Evolutionary conservation across 495 filamentous ascomycete species (phyloP).

Genomic region (Penicillium goetzii): DNA sequence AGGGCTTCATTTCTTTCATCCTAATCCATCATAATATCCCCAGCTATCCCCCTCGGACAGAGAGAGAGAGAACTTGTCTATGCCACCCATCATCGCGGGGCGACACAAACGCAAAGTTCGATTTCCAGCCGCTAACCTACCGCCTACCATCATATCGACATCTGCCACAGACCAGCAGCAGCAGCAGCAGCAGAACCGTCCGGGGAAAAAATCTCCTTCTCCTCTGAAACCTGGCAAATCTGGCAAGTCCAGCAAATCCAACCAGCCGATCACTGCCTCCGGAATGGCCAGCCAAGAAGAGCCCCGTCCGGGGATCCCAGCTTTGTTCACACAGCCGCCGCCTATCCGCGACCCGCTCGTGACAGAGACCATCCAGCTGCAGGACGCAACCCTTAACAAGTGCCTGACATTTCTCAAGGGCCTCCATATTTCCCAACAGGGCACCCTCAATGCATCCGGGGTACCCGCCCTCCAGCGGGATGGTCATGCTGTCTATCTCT

Average conservation of each 20-base stretch:
- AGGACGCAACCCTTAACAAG: conserved; percentile 66
- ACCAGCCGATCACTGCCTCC: neutral
- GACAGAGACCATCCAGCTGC: conserved; percentile 69
- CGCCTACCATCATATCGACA: conserved; percentile 16
- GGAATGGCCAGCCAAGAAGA: conserved; percentile 19
- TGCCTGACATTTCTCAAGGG: conserved; percentile 71
- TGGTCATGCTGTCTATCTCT: conserved; percentile 76
- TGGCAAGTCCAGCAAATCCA: conserved; percentile 2
- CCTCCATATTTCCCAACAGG: conserved; percentile 41
- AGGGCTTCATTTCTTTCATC: neutral
- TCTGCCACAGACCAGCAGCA: neutral
- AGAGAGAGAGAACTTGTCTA: conserved; percentile 20
- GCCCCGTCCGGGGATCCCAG: conserved; percentile 55
- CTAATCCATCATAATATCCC: neutral
- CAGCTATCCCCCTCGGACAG: neutral
- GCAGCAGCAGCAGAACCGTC: conserved; percentile 11
- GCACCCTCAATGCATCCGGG: conserved; percentile 66
- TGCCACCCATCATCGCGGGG: conserved; percentile 43
- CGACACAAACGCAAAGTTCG: conserved; percentile 49
- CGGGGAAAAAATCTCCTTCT: neutral
- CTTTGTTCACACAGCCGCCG: conserved; percentile 65
- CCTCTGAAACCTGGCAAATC: neutral
- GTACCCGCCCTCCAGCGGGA: conserved; percentile 71
- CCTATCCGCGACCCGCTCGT: conserved; percentile 67
- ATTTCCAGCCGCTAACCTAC: conserved; percentile 26